Evolutionary conservation across 78 protist genomes (phyloP).

Genomic region (Dictyostelium firmibasis): DNA sequence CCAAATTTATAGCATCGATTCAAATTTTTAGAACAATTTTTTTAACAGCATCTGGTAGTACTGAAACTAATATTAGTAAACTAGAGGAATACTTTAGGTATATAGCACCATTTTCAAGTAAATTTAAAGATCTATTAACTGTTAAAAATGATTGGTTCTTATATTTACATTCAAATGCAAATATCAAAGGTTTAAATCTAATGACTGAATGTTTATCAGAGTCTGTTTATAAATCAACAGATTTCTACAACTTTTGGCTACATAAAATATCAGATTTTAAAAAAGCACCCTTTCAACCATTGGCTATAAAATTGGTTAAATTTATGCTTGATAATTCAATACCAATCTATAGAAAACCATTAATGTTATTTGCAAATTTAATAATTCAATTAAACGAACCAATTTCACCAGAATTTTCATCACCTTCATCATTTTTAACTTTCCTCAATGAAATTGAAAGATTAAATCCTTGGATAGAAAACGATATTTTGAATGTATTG

Average conservation of each 20-base stretch:
- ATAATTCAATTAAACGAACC: background rate
- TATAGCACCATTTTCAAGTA: background rate
- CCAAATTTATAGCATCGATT: background rate
- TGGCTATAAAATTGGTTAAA: background rate
- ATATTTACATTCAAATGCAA: background rate
- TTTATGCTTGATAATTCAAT: background rate
- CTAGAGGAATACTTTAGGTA: background rate
- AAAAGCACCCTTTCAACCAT: background rate
- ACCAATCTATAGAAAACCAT: background rate
- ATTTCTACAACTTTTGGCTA: background rate
- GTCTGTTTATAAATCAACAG: background rate
- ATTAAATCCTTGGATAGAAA: background rate
- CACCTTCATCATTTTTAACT: background rate
- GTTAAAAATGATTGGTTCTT: background rate
- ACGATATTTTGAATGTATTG: background rate
- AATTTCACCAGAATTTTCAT: background rate
- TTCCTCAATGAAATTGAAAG: background rate
- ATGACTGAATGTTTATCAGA: background rate
- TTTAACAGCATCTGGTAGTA: background rate
- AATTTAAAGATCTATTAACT: background rate
- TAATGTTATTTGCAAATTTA: background rate
- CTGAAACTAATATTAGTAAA: no score
- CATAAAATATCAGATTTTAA: background rate
- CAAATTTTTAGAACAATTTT: background rate
- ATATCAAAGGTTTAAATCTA: background rate